A percentile compares a stretch with the other conserved stretches of the same genome.
Evolutionary conservation across 2,329 filamentous ascomycete genomes (phyloP).

Genomic region (Trichophyton benhamiae): DNA sequence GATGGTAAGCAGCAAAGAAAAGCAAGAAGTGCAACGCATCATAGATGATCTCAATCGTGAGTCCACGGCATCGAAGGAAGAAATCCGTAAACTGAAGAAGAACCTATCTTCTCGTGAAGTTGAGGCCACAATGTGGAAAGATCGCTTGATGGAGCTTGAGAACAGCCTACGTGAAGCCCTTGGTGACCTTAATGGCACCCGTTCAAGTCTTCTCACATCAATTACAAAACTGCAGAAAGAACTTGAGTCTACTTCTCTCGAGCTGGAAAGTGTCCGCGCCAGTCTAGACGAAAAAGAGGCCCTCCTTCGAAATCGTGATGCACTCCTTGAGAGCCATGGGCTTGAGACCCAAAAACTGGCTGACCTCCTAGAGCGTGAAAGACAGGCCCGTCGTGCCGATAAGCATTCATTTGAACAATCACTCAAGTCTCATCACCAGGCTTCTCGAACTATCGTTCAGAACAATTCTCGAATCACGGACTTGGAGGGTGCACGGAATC

Average conservation of each 20-base stretch:
- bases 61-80: slow-evolving; percentile 69
- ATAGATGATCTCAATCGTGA: slow-evolving; percentile 88
- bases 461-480: slow-evolving; percentile 77
- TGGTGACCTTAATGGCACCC: slow-evolving; percentile 75
- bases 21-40: slow-evolving; percentile 87
- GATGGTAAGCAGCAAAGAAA: slow-evolving; percentile 73
- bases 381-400: slow-evolving; percentile 70
- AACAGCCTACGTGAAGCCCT: slow-evolving; percentile 75
- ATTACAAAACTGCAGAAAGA: slow-evolving; percentile 81
- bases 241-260: slow-evolving; percentile 68
- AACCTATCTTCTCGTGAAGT: slow-evolving; percentile 71
- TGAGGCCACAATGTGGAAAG: slow-evolving; percentile 83
- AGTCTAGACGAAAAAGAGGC: slow-evolving; percentile 81
- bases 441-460: slow-evolving; percentile 71
- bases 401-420: slow-evolving; percentile 79
- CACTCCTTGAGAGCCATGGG: slow-evolving; percentile 74
- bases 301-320: slow-evolving; percentile 77
- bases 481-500: slow-evolving; percentile 64
- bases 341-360: slow-evolving; percentile 74
- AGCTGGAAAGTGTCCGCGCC: slow-evolving; percentile 66
- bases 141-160: slow-evolving; percentile 79
- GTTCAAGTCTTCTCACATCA: slow-evolving; percentile 71
- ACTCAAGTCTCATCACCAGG: slow-evolving; percentile 75
- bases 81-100: slow-evolving; percentile 69
- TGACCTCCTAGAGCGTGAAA: slow-evolving; percentile 84